Percentiles rank a stretch among this genome's conserved stretches.
phyloP scores from a whole-genome alignment of 2,329 filamentous ascomycete genomes.

The Bretziella fagacearum region DNA sequence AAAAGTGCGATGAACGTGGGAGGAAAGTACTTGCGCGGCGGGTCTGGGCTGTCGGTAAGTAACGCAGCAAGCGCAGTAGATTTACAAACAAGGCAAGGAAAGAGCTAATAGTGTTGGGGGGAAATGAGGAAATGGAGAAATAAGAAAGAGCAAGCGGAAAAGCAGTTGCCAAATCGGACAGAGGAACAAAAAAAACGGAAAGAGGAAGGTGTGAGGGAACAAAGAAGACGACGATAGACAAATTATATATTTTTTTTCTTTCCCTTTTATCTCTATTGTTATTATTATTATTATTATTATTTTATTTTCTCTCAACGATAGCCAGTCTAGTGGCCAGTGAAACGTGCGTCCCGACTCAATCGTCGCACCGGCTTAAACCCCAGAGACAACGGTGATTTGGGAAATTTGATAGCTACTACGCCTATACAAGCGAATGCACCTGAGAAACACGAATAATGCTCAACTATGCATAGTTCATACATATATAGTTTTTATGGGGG shows the following conservation, averaged over 20 bases:
- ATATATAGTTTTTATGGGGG: background rate
- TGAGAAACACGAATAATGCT: background rate
- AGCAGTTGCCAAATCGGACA: background rate
- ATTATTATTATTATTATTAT: too few relatives aligned
- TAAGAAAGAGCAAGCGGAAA: background rate
- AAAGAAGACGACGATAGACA: background rate
- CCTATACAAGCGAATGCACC: background rate
- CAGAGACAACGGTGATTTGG: background rate
- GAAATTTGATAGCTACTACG: background rate
- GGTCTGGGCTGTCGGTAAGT: background rate
- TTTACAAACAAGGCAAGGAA: background rate
- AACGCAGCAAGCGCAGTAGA: background rate
- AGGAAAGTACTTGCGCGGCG: conserved; percentile 4
- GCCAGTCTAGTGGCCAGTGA: too few relatives aligned
- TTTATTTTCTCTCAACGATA: too few relatives aligned
- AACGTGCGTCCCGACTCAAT: background rate
- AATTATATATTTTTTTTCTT: background rate
- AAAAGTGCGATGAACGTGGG: background rate
- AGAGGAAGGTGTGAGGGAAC: background rate
- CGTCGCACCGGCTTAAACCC: background rate
- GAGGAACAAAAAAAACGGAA: background rate
- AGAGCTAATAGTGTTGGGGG: background rate
- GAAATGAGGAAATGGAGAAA: background rate
- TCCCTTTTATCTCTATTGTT: too few relatives aligned
- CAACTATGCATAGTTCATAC: background rate